Conservation (phyloP, 2,329 filamentous ascomycete species). For the Ophiostoma sp. region DNA sequence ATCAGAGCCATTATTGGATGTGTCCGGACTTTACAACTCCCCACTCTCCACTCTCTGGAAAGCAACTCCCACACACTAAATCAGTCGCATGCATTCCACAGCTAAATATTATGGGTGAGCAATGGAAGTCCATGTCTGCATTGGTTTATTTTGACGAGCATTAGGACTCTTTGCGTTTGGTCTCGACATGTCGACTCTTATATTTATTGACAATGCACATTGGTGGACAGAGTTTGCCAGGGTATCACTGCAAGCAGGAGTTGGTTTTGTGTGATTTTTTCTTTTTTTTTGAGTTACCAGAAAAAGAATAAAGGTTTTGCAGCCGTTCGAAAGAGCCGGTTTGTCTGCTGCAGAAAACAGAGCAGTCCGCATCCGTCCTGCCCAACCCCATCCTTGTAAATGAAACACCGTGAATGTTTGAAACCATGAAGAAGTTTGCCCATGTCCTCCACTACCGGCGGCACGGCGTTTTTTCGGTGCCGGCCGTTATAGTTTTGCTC, state of each 20-base stretch:
- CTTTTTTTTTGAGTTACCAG: constrained; percentile 23
- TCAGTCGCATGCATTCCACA: background rate
- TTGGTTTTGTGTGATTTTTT: constrained; percentile 12
- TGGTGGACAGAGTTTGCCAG: background rate
- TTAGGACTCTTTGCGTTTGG: background rate
- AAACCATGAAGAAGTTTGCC: constrained; percentile 17
- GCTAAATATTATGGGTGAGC: too few species aligned
- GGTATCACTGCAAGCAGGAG: background rate
- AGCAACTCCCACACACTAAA: background rate
- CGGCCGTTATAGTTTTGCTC: background rate
- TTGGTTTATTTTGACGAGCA: background rate
- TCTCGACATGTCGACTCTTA: background rate
- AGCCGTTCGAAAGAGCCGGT: constrained; percentile 8
- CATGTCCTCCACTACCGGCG: background rate
- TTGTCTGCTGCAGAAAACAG: constrained; percentile 1
- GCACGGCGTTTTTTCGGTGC: constrained; percentile 2
- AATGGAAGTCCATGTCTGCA: too few species aligned
- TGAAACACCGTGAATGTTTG: constrained; percentile 21
- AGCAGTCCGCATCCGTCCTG: constrained; percentile 20
- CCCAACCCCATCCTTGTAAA: constrained; percentile 18
- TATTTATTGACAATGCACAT: background rate
- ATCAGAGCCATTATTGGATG: background rate
- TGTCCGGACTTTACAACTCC: background rate
- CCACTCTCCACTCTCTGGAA: background rate
- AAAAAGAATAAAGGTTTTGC: constrained; percentile 18